A percentile compares a stretch with the other conserved stretches of the same genome.
These are phyloP conservation scores for Lobosporangium transversale DNA, from an alignment of 192 early-diverging fungal genomes.

Conservation along the genomic window DNA sequence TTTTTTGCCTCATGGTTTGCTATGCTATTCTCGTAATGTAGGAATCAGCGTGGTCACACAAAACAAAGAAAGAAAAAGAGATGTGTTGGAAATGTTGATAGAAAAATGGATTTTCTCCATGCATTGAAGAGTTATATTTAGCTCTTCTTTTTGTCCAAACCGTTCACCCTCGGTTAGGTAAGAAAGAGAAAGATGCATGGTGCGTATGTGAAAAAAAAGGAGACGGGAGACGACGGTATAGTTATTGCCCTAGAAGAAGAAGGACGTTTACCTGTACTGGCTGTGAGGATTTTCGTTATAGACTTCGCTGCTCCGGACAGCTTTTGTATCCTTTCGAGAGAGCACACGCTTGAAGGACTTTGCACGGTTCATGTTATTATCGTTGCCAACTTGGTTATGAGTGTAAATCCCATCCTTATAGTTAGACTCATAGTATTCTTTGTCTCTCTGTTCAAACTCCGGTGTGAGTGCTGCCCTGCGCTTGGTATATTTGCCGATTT, in stretches of 20 bases:
- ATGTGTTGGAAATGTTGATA: neutral
- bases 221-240: neutral
- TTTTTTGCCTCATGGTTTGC: neutral
- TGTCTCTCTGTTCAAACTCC: constrained; percentile 58
- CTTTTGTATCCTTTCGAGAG: constrained; percentile 34
- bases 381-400: constrained; percentile 27
- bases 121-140: neutral
- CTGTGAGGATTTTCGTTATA: constrained; percentile 44
- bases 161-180: neutral
- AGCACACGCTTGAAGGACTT: constrained; percentile 32
- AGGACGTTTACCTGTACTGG: constrained; percentile 29
- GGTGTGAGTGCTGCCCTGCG: constrained; percentile 54
- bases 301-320: constrained; percentile 47
- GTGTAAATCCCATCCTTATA: constrained; percentile 58
- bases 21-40: neutral
- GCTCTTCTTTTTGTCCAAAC: no score
- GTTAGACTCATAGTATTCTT: constrained; percentile 54
- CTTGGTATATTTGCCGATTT: constrained; percentile 59
- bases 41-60: neutral
- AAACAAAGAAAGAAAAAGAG: neutral
- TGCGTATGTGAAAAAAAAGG: neutral
- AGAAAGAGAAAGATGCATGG: neutral
- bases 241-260: no score
- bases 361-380: constrained; percentile 16
- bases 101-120: neutral